phyloP scores from a whole-genome alignment of 1,284 basidiomycete genomes.

The Schizopora paradoxa region DNA sequence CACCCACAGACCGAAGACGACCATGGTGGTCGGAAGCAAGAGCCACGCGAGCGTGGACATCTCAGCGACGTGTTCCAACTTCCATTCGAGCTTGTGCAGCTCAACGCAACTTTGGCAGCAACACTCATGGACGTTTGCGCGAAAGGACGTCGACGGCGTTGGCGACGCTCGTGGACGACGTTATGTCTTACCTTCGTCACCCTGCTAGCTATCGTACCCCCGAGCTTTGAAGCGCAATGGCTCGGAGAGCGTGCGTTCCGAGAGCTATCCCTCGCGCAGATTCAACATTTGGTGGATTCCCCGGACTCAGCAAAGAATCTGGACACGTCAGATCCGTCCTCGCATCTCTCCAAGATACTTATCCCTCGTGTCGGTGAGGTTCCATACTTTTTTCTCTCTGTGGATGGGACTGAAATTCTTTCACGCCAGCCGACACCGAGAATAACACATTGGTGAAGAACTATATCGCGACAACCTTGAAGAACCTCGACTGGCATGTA shows the following conservation, averaged over 20 bases:
- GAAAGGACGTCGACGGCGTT: neutral
- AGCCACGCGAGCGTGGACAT: slow-evolving; percentile 2
- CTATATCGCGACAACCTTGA: slow-evolving; percentile 69
- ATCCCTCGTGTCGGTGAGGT: slow-evolving; percentile 74
- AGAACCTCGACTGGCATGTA: slow-evolving; percentile 76
- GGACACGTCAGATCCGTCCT: slow-evolving; percentile 55
- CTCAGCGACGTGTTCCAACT: slow-evolving; percentile 4
- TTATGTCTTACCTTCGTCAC: too few species aligned
- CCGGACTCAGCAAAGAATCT: slow-evolving; percentile 63
- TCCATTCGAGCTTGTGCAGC: slow-evolving; percentile 7
- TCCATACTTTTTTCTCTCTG: slow-evolving; percentile 4
- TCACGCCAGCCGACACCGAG: slow-evolving; percentile 53
- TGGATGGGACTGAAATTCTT: slow-evolving; percentile 14
- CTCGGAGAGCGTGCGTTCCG: slow-evolving; percentile 41
- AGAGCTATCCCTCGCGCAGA: slow-evolving; percentile 45
- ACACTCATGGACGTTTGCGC: neutral
- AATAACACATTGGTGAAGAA: slow-evolving; percentile 77
- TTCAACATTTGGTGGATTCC: slow-evolving; percentile 45
- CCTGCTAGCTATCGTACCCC: too few species aligned
- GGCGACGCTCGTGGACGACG: too few species aligned
- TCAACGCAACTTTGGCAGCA: neutral
- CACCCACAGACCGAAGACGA: slow-evolving; percentile 83
- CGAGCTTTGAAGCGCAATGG: slow-evolving; percentile 13
- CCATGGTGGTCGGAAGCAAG: slow-evolving; percentile 38
- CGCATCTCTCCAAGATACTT: slow-evolving; percentile 76